Evolutionary conservation across 73 alveolate genomes (phyloP).

Genomic region (Tetrahymena borealis): DNA sequence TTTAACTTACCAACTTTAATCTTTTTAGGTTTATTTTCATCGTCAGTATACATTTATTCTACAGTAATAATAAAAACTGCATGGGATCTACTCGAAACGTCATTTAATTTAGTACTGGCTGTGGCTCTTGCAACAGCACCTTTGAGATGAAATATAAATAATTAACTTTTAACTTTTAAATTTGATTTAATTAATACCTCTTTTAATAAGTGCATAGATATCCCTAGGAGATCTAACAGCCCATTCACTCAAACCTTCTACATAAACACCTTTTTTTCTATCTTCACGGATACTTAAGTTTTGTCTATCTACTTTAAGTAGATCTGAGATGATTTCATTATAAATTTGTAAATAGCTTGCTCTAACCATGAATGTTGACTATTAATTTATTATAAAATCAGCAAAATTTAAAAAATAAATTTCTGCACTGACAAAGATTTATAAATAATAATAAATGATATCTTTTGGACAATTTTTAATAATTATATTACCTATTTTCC

Average conservation of each 20-base stretch:
- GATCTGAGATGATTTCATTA: constrained; percentile 76
- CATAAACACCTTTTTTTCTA: constrained; percentile 96
- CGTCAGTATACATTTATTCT: constrained; percentile 57
- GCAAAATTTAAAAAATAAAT: not conserved
- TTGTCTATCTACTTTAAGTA: constrained; percentile 31
- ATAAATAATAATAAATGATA: not conserved
- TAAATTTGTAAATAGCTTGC: constrained; percentile 76
- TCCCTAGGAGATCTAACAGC: constrained; percentile 95
- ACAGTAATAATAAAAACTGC: constrained; percentile 84
- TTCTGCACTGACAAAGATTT: not conserved
- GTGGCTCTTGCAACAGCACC: constrained; percentile 58
- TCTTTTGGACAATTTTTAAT: not conserved
- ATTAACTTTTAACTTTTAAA: not conserved
- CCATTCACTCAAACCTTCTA: constrained; percentile 97
- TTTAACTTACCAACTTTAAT: constrained; percentile 44
- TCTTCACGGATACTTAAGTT: constrained; percentile 83
- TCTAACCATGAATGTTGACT: constrained; percentile 70
- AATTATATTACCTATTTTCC: not conserved
- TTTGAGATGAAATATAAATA: constrained; percentile 54
- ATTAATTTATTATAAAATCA: constrained; percentile 44
- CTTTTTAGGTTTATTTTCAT: not conserved
- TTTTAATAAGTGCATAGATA: constrained; percentile 80
- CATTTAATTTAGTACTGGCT: constrained; percentile 87
- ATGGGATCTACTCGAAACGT: constrained; percentile 78
- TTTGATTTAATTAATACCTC: not conserved